These are phyloP conservation scores for Spergularia marina DNA, from an alignment of 148 eudicot genomes.

Conservation along the genomic window DNA sequence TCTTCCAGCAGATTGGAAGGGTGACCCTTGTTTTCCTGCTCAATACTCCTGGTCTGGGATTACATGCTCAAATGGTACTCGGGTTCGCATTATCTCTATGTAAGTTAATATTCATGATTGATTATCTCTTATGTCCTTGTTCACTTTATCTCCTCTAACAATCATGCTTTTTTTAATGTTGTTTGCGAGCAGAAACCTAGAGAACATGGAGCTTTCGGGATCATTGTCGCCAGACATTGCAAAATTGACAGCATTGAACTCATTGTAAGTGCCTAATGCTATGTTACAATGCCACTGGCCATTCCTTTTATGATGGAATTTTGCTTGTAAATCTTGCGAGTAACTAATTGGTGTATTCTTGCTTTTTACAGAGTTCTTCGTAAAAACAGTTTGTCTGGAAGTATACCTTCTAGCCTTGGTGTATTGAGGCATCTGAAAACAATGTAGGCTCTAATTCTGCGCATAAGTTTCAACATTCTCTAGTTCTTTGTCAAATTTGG, in stretches of 20 bases:
- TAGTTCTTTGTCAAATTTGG: not conserved
- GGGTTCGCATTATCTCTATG: conserved; percentile 67
- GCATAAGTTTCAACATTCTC: too few species aligned
- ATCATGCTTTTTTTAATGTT: conserved; percentile 8
- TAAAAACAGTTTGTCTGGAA: conserved; percentile 65
- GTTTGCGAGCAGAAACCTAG: conserved; percentile 58
- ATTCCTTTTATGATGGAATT: not conserved
- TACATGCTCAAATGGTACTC: conserved; percentile 60
- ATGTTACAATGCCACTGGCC: not conserved
- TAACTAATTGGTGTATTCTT: conserved; percentile 23
- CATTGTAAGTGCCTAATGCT: conserved; percentile 48
- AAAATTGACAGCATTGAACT: conserved; percentile 68
- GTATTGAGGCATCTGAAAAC: conserved; percentile 47
- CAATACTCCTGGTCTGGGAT: conserved; percentile 90
- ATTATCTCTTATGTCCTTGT: not conserved
- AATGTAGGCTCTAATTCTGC: conserved; percentile 48
- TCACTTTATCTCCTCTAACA: not conserved
- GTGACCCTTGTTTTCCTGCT: conserved; percentile 93
- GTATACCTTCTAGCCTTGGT: conserved; percentile 59
- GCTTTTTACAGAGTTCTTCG: conserved; percentile 60
- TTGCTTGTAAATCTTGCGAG: not conserved
- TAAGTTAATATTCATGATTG: conserved; percentile 38
- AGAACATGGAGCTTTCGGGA: conserved; percentile 72
- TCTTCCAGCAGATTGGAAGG: conserved; percentile 87
- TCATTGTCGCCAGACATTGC: conserved; percentile 61